Evolutionary conservation across 495 filamentous ascomycete species (phyloP), one percentile per base, ranked within the genome.

Genomic region (Mycothermus thermophilus): DNA sequence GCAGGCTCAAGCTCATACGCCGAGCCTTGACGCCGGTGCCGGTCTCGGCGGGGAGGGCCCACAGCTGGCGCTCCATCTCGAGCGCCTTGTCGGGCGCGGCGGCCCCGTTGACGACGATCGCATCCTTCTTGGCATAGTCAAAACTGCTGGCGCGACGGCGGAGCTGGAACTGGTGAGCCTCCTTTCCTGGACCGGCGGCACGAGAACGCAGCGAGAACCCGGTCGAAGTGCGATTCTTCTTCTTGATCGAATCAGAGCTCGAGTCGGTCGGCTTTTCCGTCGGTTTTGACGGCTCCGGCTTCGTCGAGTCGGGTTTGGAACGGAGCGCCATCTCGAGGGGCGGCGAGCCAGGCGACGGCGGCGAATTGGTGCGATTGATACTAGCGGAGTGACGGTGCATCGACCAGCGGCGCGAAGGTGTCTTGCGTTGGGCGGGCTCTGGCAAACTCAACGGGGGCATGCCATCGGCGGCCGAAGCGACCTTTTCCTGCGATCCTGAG

Each of bases 21-120:
- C 75, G 63, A 10, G 74, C 71, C 46, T 80, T 79, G 39, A 77
- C 58, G n/a, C 76, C 75, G 27, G 68, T 76, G 17, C 74, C 75
- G 25, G 62, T 60, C 27, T 66, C 71, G 7, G 74, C 71, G 9
- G 67, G 64, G 35, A 74, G 62, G 9, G 62, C 65, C 65, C 66
- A 69, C 6, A 60, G 51, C 12, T 55, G 46, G 15, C 64, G 44
- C 33, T 57, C 47, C 41, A 51, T 44, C 21, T 37, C 50, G 17
- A 52, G 32, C 8, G 42, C 30, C 19, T 43, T 29, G 10, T 42
- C 43, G n/a, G n/a, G n/a, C n/a, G n/a, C n/a, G n/a, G n/a, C n/a
- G 24, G 43, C 13, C n/a, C 44, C 38, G 2, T 15, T 35, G 1
- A 34, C 27, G 12, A 23, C 31, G 8, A 34, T 16, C 34, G 45